These are phyloP conservation scores for Saraca asoca DNA, from an alignment of 331 rosid species.

Conservation along the genomic window DNA sequence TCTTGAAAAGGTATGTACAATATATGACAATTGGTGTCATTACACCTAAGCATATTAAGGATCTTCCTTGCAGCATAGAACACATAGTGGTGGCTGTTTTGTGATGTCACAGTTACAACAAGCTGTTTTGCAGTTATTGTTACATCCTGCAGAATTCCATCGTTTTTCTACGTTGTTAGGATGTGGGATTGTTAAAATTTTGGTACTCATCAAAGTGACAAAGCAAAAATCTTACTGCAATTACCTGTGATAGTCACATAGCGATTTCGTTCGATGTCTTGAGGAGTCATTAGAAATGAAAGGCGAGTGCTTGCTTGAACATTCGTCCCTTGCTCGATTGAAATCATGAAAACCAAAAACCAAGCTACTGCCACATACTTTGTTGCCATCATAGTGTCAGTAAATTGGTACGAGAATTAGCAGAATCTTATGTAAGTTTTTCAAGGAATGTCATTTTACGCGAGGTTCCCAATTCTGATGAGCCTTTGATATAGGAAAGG, in stretches of 20 bases:
- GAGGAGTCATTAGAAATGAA: constrained; percentile 32
- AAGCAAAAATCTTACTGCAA: not conserved
- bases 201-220: not conserved
- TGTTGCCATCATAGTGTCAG: constrained; percentile 28
- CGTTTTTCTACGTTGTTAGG: constrained; percentile 2
- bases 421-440: constrained; percentile 20
- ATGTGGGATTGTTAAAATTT: not conserved
- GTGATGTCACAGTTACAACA: constrained; percentile 73
- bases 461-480: constrained; percentile 25
- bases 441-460: constrained; percentile 32
- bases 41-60: constrained; percentile 36
- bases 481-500: constrained; percentile 35
- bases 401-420: not conserved
- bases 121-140: constrained; percentile 74
- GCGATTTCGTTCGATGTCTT: constrained; percentile 41
- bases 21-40: not conserved
- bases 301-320: constrained; percentile 54
- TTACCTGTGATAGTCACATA: constrained; percentile 71
- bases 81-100: constrained; percentile 75
- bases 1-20: not conserved
- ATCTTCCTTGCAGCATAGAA: constrained; percentile 68
- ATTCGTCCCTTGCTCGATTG: constrained; percentile 26
- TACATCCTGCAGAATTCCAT: constrained; percentile 66
- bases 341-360: constrained; percentile 40
- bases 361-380: constrained; percentile 44